These are phyloP conservation scores for Aspergillus kassunensis DNA, from an alignment of 495 filamentous ascomycete species.

Conservation along the genomic window DNA sequence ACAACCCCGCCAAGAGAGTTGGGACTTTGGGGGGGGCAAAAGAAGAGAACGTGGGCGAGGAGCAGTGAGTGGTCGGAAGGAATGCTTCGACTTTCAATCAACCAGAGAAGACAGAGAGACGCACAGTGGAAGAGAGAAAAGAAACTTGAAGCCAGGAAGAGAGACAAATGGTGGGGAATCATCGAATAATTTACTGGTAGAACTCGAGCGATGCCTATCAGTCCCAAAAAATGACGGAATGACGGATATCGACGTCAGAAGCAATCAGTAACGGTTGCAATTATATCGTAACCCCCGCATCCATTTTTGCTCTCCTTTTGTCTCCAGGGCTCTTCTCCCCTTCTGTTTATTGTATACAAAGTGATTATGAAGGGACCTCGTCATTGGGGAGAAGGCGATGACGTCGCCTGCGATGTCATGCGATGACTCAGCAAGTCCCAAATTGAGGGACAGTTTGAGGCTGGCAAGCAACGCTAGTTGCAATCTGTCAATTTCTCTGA, in stretches of 20 bases:
- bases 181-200: not conserved
- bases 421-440: conserved; percentile 10
- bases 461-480: not conserved
- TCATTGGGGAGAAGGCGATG: conserved; percentile 8
- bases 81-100: not conserved
- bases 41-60: too few species aligned
- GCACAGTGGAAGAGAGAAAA: not conserved
- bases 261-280: not conserved
- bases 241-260: conserved; percentile 6
- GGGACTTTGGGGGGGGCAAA: not conserved
- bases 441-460: not conserved
- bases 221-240: not conserved
- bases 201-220: not conserved
- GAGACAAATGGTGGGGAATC: conserved; percentile 12
- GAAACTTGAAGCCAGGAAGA: not conserved
- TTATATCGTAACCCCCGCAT: not conserved
- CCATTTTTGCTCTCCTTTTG: not conserved
- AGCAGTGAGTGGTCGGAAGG: conserved; percentile 8
- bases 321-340: not conserved
- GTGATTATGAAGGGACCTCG: conserved; percentile 4
- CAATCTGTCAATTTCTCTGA: not conserved
- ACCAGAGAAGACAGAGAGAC: not conserved
- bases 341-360: not conserved
- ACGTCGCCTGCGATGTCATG: conserved; percentile 20
- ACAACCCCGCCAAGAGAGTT: conserved; percentile 12